These are phyloP conservation scores for Fonsecaea nubica DNA, from an alignment of 2,329 filamentous ascomycete species.

Conservation along the genomic window DNA sequence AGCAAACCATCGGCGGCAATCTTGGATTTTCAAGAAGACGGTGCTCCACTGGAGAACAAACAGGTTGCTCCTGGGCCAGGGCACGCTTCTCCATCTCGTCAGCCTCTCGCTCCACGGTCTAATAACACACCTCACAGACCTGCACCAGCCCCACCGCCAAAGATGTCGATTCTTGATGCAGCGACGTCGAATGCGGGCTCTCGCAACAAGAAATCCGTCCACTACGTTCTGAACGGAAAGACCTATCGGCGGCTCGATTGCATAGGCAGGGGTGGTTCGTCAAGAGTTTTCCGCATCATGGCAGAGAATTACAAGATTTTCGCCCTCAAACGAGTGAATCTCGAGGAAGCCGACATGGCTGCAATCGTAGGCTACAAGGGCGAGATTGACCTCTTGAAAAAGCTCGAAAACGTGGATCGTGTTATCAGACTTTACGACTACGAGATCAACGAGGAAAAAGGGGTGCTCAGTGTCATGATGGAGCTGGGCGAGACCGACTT, in stretches of 20 bases:
- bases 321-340: slow-evolving; percentile 87
- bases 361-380: slow-evolving; percentile 89
- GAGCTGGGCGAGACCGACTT: slow-evolving; percentile 96
- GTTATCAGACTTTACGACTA: slow-evolving; percentile 91
- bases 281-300: slow-evolving; percentile 94
- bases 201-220: slow-evolving; percentile 76
- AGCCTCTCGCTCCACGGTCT: slow-evolving; percentile 60
- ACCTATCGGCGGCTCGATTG: slow-evolving; percentile 88
- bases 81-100: slow-evolving; percentile 51
- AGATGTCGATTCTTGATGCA: slow-evolving; percentile 95
- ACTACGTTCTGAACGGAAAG: slow-evolving; percentile 89
- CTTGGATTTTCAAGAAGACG: slow-evolving; percentile 63
- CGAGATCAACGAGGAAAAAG: slow-evolving; percentile 91
- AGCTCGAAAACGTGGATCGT: slow-evolving; percentile 81
- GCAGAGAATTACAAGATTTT: slow-evolving; percentile 96
- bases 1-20: slow-evolving; percentile 64
- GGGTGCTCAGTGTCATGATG: slow-evolving; percentile 90
- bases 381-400: slow-evolving; percentile 88
- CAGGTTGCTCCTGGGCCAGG: slow-evolving; percentile 53
- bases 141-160: slow-evolving; percentile 80
- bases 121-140: slow-evolving; percentile 78
- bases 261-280: slow-evolving; percentile 89
- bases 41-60: slow-evolving; percentile 42
- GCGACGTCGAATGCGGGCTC: slow-evolving; percentile 84
- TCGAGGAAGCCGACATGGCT: slow-evolving; percentile 85